Conservation (phyloP, 768 basidiomycete genomes). For the Brasilioporus rufonigricans region DNA sequence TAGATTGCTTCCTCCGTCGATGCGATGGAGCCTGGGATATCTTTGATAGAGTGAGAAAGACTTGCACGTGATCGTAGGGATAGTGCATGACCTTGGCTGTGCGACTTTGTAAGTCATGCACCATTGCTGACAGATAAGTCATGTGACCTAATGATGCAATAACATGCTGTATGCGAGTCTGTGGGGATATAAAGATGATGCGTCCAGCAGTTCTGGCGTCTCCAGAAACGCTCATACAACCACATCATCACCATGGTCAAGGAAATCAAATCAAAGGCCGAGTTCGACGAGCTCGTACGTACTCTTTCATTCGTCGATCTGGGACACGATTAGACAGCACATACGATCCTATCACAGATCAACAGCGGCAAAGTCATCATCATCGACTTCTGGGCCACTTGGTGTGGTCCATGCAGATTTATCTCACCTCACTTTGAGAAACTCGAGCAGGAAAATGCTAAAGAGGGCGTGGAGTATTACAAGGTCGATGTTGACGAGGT, state of each 20-base stretch:
- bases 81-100: no score
- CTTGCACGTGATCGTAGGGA: neutral
- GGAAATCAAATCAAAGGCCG: neutral
- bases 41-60: neutral
- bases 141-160: neutral
- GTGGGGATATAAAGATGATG: neutral
- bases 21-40: no score
- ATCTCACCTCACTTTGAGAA: slow-evolving; percentile 18
- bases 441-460: neutral
- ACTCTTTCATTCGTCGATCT: neutral
- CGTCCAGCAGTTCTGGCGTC: neutral
- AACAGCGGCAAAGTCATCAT: slow-evolving; percentile 5
- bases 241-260: neutral
- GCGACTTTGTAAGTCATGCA: neutral
- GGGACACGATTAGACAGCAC: neutral
- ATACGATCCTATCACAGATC: neutral
- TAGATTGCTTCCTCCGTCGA: neutral
- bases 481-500: slow-evolving; percentile 70
- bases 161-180: neutral
- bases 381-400: slow-evolving; percentile 21
- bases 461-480: slow-evolving; percentile 50
- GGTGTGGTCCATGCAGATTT: slow-evolving; percentile 18
- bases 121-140: slow-evolving; percentile 3
- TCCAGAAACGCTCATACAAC: neutral
- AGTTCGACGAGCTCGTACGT: neutral